Evolutionary conservation across 768 basidiomycete genomes (phyloP).

Genomic region (Collybia sp.): DNA sequence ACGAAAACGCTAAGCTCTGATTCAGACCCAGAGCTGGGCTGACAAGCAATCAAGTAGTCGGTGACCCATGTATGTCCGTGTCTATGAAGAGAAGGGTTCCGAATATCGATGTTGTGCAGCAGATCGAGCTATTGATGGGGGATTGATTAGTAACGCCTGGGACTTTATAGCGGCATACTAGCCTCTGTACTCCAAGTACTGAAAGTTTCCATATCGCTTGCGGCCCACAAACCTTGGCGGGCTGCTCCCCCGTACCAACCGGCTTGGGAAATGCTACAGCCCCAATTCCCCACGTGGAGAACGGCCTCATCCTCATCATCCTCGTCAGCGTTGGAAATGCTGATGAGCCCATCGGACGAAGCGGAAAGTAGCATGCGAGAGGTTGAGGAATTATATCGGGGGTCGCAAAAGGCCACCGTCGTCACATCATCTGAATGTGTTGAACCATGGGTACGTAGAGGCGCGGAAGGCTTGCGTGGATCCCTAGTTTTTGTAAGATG

Average conservation of each 20-base stretch:
- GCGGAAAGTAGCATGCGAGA: conserved; percentile 60
- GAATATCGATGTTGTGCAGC: conserved; percentile 54
- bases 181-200: conserved; percentile 80
- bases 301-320: conserved; percentile 86
- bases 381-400: conserved; percentile 13
- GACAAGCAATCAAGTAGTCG: conserved; percentile 66
- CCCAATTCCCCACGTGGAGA: conserved; percentile 80
- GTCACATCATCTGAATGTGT: conserved; percentile 96
- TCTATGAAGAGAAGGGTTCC: conserved; percentile 56
- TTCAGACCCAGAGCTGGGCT: conserved; percentile 22
- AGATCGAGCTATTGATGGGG: conserved; percentile 48
- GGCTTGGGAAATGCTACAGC: conserved; percentile 72
- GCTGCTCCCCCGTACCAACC: conserved; percentile 50
- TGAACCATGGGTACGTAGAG: conserved; percentile 71
- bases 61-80: conserved; percentile 66
- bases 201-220: conserved; percentile 95
- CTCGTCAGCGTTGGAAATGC: conserved; percentile 67
- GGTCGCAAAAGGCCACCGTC: conserved; percentile 48
- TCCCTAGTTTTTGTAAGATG: conserved; percentile 52
- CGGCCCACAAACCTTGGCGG: conserved; percentile 62
- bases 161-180: conserved; percentile 4
- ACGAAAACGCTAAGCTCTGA: conserved; percentile 52
- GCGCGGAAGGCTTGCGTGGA: conserved; percentile 67
- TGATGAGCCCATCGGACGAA: conserved; percentile 81
- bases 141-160: background rate